These are phyloP conservation scores for Phytophthora pisi DNA, from an alignment of 352 stramenopile species.

Conservation along the genomic window DNA sequence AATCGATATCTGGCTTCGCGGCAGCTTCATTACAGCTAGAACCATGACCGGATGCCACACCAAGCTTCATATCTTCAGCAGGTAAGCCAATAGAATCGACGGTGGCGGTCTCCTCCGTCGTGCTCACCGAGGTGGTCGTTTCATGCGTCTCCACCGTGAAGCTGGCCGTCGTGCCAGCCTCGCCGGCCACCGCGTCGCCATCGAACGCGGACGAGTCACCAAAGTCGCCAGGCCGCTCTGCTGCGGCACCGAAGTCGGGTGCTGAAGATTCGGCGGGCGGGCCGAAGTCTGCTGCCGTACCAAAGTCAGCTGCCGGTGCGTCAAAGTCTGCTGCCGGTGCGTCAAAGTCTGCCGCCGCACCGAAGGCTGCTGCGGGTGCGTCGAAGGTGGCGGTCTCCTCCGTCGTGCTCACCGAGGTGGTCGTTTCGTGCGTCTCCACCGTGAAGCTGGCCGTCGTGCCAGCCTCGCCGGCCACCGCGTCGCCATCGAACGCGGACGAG, in stretches of 20 bases:
- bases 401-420: conserved; percentile 2
- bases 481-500: not conserved
- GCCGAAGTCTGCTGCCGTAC: conserved; percentile 2
- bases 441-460: conserved; percentile 5
- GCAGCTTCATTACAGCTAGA: not conserved
- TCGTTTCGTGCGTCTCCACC: not conserved
- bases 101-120: not conserved
- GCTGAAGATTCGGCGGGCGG: not conserved
- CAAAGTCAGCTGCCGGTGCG: conserved; percentile 3
- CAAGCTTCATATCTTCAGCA: too few species aligned
- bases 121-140: not conserved
- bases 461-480: not conserved
- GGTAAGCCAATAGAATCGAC: not conserved
- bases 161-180: not conserved
- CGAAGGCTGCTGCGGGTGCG: not conserved
- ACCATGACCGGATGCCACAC: too few species aligned
- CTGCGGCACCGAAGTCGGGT: not conserved
- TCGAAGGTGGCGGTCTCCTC: conserved; percentile 3
- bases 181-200: not conserved
- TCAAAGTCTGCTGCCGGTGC: conserved; percentile 1
- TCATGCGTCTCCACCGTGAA: conserved; percentile 1
- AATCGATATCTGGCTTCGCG: not conserved
- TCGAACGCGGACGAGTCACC: not conserved
- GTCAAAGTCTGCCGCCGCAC: not conserved
- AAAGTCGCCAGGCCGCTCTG: not conserved